A percentile compares a stretch with the other conserved stretches of the same genome.
phyloP scores from a whole-genome alignment of 768 basidiomycete genomes.

The Tephrocybe sp. region DNA sequence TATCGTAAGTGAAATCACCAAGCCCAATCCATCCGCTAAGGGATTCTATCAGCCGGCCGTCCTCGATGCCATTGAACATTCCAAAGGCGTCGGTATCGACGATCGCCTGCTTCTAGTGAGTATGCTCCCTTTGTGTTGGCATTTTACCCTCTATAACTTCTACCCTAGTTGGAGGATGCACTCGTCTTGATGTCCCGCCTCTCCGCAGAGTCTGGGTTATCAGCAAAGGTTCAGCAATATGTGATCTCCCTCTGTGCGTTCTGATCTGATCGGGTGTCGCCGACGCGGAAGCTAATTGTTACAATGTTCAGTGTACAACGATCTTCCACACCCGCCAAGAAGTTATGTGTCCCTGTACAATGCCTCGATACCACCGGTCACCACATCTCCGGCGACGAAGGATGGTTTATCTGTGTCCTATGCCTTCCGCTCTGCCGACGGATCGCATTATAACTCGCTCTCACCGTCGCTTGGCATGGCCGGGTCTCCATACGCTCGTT shows the following conservation, averaged over 20 bases:
- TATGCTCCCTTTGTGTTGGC: constrained; percentile 7
- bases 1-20: constrained; percentile 33
- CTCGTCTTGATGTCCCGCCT: constrained; percentile 60
- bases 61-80: constrained; percentile 45
- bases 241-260: constrained; percentile 59
- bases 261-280: constrained; percentile 5
- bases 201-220: constrained; percentile 23
- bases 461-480: constrained; percentile 59
- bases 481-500: constrained; percentile 66
- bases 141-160: constrained; percentile 6
- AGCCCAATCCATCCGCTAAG: no score
- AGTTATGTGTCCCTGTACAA: constrained; percentile 40
- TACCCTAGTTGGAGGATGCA: constrained; percentile 61
- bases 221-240: constrained; percentile 43
- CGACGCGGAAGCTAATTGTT: constrained; percentile 17
- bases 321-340: constrained; percentile 74
- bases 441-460: constrained; percentile 58
- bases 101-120: constrained; percentile 64
- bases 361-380: not conserved
- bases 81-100: constrained; percentile 41
- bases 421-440: constrained; percentile 59
- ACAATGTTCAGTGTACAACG: constrained; percentile 61
- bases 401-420: constrained; percentile 33
- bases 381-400: constrained; percentile 7
- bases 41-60: constrained; percentile 41